phyloP scores from a whole-genome alignment of 2,329 filamentous ascomycete species.

The Orbilia oligospora region DNA sequence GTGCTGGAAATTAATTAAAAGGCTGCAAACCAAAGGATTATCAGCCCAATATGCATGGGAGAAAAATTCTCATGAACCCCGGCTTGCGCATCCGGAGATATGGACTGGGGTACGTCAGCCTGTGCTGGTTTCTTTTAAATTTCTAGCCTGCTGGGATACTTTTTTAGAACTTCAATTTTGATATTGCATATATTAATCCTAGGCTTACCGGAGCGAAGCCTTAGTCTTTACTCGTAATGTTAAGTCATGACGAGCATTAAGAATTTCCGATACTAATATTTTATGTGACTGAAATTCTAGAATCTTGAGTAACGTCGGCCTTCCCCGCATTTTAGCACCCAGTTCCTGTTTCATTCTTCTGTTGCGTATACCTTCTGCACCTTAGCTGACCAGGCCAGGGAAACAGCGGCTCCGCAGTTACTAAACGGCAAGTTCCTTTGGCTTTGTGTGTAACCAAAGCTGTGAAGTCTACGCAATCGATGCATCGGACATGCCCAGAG shows the following conservation, averaged over 20 bases:
- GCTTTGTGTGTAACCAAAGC: neutral
- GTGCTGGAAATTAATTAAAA: neutral
- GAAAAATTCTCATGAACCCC: neutral
- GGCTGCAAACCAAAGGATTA: constrained; percentile 7
- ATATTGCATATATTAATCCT: too few species aligned
- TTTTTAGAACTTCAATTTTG: neutral
- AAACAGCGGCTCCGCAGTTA: neutral
- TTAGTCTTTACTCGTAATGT: too few species aligned
- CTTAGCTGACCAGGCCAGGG: neutral
- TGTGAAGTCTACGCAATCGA: neutral
- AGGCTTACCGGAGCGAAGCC: too few species aligned
- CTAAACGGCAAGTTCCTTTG: neutral
- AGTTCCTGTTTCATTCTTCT: neutral
- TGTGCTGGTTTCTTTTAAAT: too few species aligned
- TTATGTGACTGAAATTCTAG: neutral
- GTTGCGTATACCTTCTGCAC: neutral
- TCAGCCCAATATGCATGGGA: constrained; percentile 2
- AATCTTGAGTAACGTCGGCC: neutral
- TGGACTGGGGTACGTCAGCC: neutral
- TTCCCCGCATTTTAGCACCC: neutral
- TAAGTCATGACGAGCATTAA: neutral
- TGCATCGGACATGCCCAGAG: neutral
- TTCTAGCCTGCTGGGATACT: too few species aligned
- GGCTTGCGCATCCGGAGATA: neutral
- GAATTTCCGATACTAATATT: neutral